Conservation (phyloP, 768 basidiomycete genomes). For the Nevesoporus exiguus region DNA sequence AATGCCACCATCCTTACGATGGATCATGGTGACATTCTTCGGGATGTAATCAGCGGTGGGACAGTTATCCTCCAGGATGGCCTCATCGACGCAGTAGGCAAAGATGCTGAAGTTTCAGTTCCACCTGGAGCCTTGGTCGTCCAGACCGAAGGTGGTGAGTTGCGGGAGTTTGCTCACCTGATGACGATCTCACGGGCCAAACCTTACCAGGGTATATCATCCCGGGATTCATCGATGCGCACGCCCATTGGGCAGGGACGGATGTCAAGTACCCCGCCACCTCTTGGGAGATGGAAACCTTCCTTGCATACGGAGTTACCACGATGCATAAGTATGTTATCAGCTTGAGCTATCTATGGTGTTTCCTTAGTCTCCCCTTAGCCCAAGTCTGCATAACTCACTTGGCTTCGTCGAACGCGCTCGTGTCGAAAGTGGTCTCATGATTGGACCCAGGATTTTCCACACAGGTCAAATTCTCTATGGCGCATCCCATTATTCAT, state of each 20-base stretch:
- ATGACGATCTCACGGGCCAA: slow-evolving; percentile 1
- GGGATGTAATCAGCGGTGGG: slow-evolving; percentile 52
- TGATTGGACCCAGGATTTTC: slow-evolving; percentile 70
- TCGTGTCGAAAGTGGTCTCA: slow-evolving; percentile 63
- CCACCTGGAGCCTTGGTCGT: slow-evolving; percentile 44
- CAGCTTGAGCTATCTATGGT: too few species aligned
- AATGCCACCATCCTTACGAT: slow-evolving; percentile 74
- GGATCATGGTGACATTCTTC: slow-evolving; percentile 47
- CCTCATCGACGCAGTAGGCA: slow-evolving; percentile 50
- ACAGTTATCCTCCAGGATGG: slow-evolving; percentile 54
- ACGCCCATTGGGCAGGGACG: slow-evolving; percentile 70
- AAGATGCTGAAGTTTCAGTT: slow-evolving; percentile 30
- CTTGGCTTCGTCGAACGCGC: slow-evolving; percentile 63
- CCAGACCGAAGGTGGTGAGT: slow-evolving; percentile 60
- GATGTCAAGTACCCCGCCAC: slow-evolving; percentile 50
- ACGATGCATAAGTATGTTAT: slow-evolving; percentile 66
- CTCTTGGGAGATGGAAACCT: slow-evolving; percentile 73
- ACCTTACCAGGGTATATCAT: slow-evolving; percentile 50
- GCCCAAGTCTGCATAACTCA: slow-evolving; percentile 63
- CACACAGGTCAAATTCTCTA: slow-evolving; percentile 62
- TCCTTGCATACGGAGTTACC: slow-evolving; percentile 74
- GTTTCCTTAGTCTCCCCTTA: slow-evolving; percentile 22
- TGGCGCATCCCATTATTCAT: slow-evolving; percentile 44
- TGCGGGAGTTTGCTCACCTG: neutral
- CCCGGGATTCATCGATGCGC: slow-evolving; percentile 74